phyloP scores from a whole-genome alignment of 768 basidiomycete species.

The Amanita rubescens region DNA sequence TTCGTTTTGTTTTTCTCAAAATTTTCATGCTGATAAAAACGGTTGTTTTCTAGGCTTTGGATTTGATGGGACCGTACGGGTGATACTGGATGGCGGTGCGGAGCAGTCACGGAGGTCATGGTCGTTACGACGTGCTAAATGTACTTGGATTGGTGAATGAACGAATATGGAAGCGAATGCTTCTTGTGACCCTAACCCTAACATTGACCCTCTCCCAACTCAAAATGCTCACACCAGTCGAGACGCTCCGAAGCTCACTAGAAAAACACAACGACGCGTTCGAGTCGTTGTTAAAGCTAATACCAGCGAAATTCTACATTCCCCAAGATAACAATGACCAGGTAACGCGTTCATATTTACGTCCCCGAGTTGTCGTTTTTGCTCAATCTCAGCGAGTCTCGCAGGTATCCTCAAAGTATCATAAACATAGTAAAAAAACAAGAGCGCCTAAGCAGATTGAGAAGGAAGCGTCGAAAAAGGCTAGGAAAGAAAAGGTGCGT shows the following conservation, averaged over 20 bases:
- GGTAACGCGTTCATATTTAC: slow-evolving; percentile 38
- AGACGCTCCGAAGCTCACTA: slow-evolving; percentile 51
- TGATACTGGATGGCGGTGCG: too few relatives aligned
- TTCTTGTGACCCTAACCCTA: neutral
- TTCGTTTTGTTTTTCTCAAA: too few relatives aligned
- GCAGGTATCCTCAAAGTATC: slow-evolving; percentile 16
- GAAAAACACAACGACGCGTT: slow-evolving; percentile 85
- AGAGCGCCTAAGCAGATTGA: slow-evolving; percentile 79
- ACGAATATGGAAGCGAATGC: too few relatives aligned
- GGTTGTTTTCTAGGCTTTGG: too few relatives aligned
- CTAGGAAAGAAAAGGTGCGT: slow-evolving; percentile 76
- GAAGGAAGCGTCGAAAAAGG: slow-evolving; percentile 86
- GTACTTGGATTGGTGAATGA: too few relatives aligned
- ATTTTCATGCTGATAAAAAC: too few relatives aligned
- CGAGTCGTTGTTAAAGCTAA: slow-evolving; percentile 73
- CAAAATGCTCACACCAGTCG: slow-evolving; percentile 41
- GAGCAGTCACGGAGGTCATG: too few relatives aligned
- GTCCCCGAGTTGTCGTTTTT: neutral
- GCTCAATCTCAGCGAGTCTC: too few relatives aligned
- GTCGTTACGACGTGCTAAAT: too few relatives aligned
- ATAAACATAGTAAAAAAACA: slow-evolving; percentile 83
- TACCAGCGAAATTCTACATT: slow-evolving; percentile 88
- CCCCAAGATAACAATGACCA: slow-evolving; percentile 63
- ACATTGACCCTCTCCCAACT: neutral
- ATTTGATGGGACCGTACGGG: too few relatives aligned